Evolutionary conservation across 495 filamentous ascomycete genomes (phyloP).

Genomic region (Podospora conica): DNA sequence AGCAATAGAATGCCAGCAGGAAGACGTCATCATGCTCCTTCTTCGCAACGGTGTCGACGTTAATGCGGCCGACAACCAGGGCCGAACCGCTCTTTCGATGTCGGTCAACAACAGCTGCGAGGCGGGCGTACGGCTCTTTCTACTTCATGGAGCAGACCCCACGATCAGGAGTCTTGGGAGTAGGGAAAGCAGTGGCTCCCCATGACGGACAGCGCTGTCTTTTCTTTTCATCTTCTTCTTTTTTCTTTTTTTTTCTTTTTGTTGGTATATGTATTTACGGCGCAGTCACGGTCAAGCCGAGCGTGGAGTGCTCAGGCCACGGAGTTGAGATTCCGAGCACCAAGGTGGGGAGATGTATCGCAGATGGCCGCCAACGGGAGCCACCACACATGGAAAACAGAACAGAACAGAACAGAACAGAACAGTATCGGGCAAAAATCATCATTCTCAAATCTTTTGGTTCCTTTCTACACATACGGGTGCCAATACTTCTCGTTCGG

Average conservation of each 20-base stretch:
- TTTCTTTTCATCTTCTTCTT: neutral
- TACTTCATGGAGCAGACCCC: constrained; percentile 5
- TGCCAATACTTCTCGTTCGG: too few species aligned
- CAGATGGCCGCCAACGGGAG: too few species aligned
- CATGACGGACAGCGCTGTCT: neutral
- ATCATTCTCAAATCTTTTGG: too few species aligned
- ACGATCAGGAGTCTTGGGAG: neutral
- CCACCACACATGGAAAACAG: too few species aligned
- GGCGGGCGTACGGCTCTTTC: neutral
- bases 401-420: too few species aligned
- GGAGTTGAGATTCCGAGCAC: too few species aligned
- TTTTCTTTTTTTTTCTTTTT: neutral
- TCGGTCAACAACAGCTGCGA: constrained; percentile 5
- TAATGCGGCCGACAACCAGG: neutral
- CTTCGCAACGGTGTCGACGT: constrained; percentile 1
- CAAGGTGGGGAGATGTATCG: too few species aligned
- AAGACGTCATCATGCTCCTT: constrained; percentile 5
- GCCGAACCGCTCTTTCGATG: constrained; percentile 6
- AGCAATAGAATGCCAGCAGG: constrained; percentile 1
- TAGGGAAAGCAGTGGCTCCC: neutral
- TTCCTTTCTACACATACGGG: too few species aligned
- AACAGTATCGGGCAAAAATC: too few species aligned
- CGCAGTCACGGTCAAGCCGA: neutral
- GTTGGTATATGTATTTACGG: neutral
- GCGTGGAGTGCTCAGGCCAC: too few species aligned